These are phyloP conservation scores for Termitomyces sp. DNA, from an alignment of 768 basidiomycete genomes.

Conservation along the genomic window DNA sequence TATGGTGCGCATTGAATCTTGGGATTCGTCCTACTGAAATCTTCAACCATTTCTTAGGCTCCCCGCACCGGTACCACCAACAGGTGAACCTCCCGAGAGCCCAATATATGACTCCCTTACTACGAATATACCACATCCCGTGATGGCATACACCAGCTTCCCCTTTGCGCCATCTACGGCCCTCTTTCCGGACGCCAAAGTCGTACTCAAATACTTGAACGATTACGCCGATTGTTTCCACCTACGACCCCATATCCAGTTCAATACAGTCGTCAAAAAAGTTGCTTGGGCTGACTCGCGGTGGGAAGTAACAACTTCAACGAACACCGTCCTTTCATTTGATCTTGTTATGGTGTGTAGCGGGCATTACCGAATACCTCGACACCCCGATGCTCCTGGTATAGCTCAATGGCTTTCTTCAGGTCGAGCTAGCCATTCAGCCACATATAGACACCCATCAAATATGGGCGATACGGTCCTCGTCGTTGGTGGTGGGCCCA, in stretches of 20 bases:
- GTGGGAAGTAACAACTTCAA: conserved; percentile 46
- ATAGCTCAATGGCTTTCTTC: conserved; percentile 48
- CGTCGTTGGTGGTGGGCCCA: conserved; percentile 53
- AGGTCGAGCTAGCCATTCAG: conserved; percentile 56
- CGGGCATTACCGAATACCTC: conserved; percentile 67
- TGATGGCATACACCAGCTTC: conserved; percentile 65
- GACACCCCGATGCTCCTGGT: conserved; percentile 56
- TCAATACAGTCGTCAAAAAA: conserved; percentile 51
- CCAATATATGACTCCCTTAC: conserved; percentile 76
- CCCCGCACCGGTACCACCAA: conserved; percentile 37
- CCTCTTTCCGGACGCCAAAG: conserved; percentile 57
- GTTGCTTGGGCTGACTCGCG: conserved; percentile 32
- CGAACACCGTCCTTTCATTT: conserved; percentile 31
- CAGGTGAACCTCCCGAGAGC: conserved; percentile 50
- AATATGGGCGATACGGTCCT: conserved; percentile 38
- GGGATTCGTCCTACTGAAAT: not conserved
- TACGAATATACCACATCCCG: conserved; percentile 75
- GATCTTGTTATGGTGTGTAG: conserved; percentile 73
- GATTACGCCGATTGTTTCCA: conserved; percentile 58
- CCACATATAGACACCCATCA: conserved; percentile 56
- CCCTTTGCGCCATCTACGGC: conserved; percentile 68
- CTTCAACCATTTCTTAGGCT: conserved; percentile 33
- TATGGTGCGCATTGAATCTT: conserved; percentile 47
- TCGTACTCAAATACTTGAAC: conserved; percentile 65
- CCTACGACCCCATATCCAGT: conserved; percentile 53